Evolutionary conservation across 352 stramenopile species (phyloP), one percentile per base, ranked within the genome.

Genomic region (Bremia lactucae): DNA sequence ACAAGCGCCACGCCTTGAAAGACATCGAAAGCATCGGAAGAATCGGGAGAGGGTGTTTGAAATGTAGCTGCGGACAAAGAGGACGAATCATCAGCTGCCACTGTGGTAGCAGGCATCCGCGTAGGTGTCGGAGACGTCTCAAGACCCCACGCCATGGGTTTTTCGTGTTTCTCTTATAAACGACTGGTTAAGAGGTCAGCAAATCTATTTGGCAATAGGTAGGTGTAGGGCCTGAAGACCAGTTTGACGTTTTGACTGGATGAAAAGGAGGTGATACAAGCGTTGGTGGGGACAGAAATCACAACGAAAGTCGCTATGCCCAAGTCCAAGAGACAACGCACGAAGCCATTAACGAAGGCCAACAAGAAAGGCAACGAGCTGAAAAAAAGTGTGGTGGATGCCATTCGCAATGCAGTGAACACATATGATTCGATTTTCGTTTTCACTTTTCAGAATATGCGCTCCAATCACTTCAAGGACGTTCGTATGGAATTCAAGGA

Each of bases 381-480:
- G 51, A 99, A 99, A 81, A 74, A 92, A 42, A 78, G 75, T 41
- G 85, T 97, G 11, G 87, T 98, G 41, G 83, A 97, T 22, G 70
- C 83, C 24, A 84, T 99, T 36, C 87, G 95, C 37, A 74, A 96
- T 52, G 80, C 83, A 29, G 81, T 98, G 18, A 94, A 98, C 57
- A 67, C 69, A 35, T 96, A 97, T 74, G 65, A 92, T 41, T 76
- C 77, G 6, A 52, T 97, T 8, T 98, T 96, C 56, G 76, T 97
- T 14, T 98, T 99, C 68, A 94, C 79, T 22, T 98, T 95, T 67
- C 82, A 97, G 56, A 98, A 99, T 70, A 98, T 99, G 93, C 77
- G 96, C 64, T 97, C 88, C 46, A 97, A 95, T 72, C 93, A 97
- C 61, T 98, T 99, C 64, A 98, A 98, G 64, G 82, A 98, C 39